Evolutionary conservation across 129 eudicot species (phyloP).

Genomic region (Apium graveolens): DNA sequence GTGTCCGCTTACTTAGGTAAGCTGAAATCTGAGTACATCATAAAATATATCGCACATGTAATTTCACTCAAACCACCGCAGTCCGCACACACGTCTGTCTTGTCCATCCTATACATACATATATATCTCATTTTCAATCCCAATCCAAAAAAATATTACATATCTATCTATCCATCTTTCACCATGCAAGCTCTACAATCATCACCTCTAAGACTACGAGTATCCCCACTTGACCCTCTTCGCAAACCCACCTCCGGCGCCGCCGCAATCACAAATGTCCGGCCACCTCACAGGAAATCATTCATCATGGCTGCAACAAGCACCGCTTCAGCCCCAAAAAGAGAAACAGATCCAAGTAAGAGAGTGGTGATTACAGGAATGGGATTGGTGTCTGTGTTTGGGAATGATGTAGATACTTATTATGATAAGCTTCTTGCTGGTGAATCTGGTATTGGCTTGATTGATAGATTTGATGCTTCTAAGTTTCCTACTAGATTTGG

Average conservation of each 20-base stretch:
- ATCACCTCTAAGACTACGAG: constrained; percentile 44
- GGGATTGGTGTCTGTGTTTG: constrained; percentile 96
- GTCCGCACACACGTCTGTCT: background rate
- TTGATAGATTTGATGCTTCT: constrained; percentile 91
- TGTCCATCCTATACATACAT: background rate
- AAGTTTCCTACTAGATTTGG: constrained; percentile 92
- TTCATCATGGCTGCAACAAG: constrained; percentile 28
- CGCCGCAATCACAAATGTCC: constrained; percentile 14
- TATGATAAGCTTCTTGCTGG: constrained; percentile 78
- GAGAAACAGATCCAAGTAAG: constrained; percentile 89
- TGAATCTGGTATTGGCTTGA: constrained; percentile 68
- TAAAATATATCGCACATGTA: background rate
- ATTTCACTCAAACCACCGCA: background rate
- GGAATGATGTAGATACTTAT: constrained; percentile 78
- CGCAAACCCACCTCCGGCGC: constrained; percentile 18
- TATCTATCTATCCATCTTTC: background rate
- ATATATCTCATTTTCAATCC: background rate
- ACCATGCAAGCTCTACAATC: constrained; percentile 80
- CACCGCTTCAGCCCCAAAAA: constrained; percentile 46
- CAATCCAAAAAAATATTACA: background rate
- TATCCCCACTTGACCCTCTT: constrained; percentile 46
- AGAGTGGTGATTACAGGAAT: constrained; percentile 91
- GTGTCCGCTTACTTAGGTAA: background rate
- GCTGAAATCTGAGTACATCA: background rate
- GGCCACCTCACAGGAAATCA: constrained; percentile 22